Evolutionary conservation across 176 grass and related monocot genomes (phyloP).

Genomic region (Puya raimondii): DNA sequence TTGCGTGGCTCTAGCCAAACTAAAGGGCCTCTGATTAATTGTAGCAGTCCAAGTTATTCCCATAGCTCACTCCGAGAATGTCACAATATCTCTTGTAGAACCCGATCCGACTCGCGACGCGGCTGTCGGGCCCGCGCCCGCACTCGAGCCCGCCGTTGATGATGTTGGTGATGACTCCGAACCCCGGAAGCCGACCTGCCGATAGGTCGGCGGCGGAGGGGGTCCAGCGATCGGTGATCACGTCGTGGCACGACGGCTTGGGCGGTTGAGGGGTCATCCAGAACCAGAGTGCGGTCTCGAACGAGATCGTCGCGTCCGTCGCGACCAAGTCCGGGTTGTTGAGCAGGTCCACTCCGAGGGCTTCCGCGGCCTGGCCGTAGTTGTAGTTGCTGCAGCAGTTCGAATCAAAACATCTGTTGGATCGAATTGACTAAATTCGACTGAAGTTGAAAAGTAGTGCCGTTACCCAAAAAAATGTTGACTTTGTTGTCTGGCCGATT

Average conservation of each 20-base stretch:
- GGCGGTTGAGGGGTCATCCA: no score
- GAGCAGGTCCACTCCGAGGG: no score
- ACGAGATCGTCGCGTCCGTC: no score
- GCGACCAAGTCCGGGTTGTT: no score
- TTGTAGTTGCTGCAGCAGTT: no score
- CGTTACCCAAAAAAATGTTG: not conserved
- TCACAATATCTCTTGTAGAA: constrained; percentile 51
- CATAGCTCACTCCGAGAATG: constrained; percentile 28
- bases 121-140: constrained; percentile 6
- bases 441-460: no score
- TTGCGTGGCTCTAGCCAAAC: not conserved
- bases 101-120: constrained; percentile 21
- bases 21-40: constrained; percentile 10
- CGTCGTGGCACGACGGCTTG: not conserved
- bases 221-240: not conserved
- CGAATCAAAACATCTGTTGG: no score
- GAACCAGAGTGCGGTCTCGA: no score
- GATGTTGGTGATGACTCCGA: constrained; percentile 55
- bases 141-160: constrained; percentile 52
- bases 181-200: constrained; percentile 12
- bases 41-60: constrained; percentile 41
- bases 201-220: not conserved
- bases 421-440: no score
- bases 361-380: no score
- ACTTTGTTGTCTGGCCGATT: not conserved